Evolutionary conservation across 2,329 filamentous ascomycete genomes (phyloP).

Genomic region (Nemania abortiva): DNA sequence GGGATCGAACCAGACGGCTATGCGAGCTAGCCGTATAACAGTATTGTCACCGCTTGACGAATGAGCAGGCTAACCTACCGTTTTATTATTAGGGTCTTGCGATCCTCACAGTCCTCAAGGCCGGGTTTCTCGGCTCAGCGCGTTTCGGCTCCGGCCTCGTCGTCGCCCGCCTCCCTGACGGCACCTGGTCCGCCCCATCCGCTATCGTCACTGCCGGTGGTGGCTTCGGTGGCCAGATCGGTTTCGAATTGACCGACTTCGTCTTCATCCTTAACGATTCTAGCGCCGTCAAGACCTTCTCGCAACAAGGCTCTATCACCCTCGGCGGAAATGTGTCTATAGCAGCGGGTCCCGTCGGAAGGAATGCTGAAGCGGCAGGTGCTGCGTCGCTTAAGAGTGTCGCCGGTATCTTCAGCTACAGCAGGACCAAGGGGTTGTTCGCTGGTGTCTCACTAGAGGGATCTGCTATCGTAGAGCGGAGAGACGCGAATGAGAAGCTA

Average conservation of each 20-base stretch:
- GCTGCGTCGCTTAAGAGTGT: constrained; percentile 91
- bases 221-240: constrained; percentile 87
- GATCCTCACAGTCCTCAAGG: constrained; percentile 87
- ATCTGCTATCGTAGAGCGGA: constrained; percentile 90
- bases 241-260: constrained; percentile 91
- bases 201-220: constrained; percentile 85
- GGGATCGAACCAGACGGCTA: background rate
- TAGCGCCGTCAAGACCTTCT: constrained; percentile 90
- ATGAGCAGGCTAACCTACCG: constrained; percentile 7
- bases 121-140: constrained; percentile 85
- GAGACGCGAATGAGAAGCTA: constrained; percentile 96
- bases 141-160: constrained; percentile 86
- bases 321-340: constrained; percentile 96
- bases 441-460: constrained; percentile 96
- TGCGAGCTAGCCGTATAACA: background rate
- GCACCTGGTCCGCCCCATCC: constrained; percentile 83
- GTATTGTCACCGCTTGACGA: background rate
- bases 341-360: constrained; percentile 90
- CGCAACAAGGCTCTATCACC: constrained; percentile 90
- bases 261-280: constrained; percentile 98
- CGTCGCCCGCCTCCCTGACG: constrained; percentile 81
- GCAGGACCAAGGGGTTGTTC: constrained; percentile 97
- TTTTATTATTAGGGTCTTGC: constrained; percentile 72
- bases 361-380: constrained; percentile 95
- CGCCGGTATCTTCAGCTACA: constrained; percentile 95